phyloP scores from a whole-genome alignment of 2,329 filamentous ascomycete genomes.

The Calonectria crousiana region DNA sequence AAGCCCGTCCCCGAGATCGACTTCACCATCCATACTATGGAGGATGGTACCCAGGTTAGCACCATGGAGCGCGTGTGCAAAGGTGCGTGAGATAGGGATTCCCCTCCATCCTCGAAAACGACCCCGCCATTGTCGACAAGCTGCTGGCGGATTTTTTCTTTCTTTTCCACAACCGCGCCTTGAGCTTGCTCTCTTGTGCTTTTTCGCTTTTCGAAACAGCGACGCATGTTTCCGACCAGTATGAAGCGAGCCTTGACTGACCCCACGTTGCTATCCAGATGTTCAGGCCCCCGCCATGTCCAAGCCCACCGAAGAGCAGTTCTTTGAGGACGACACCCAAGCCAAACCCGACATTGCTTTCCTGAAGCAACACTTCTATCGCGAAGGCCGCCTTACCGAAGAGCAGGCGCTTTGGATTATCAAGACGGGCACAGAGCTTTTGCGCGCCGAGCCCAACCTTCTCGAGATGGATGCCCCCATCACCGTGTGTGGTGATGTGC shows the following conservation, averaged over 20 bases:
- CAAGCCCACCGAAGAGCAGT: constrained; percentile 93
- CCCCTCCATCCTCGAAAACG: constrained; percentile 29
- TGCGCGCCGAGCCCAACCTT: constrained; percentile 92
- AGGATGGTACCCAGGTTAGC: constrained; percentile 95
- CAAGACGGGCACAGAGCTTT: constrained; percentile 85
- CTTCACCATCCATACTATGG: constrained; percentile 98
- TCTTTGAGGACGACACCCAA: constrained; percentile 88
- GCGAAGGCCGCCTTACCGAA: constrained; percentile 95
- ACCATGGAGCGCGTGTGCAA: constrained; percentile 97
- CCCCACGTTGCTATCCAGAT: constrained; percentile 66
- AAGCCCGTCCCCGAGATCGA: constrained; percentile 97
- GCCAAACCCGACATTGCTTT: constrained; percentile 93
- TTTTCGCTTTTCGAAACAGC: background rate
- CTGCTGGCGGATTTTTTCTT: constrained; percentile 22
- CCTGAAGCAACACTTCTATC: constrained; percentile 98
- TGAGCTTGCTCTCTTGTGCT: background rate
- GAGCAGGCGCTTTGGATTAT: constrained; percentile 98
- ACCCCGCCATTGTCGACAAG: constrained; percentile 39
- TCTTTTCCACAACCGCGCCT: constrained; percentile 8
- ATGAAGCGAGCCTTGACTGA: constrained; percentile 32
- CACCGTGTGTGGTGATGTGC: constrained; percentile 97
- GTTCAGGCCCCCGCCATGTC: constrained; percentile 97
- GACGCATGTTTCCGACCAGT: background rate
- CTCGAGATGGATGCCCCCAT: constrained; percentile 99
- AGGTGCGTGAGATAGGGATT: constrained; percentile 71